phyloP scores from a whole-genome alignment of 768 basidiomycete species.

The Favolaschia claudopus region DNA sequence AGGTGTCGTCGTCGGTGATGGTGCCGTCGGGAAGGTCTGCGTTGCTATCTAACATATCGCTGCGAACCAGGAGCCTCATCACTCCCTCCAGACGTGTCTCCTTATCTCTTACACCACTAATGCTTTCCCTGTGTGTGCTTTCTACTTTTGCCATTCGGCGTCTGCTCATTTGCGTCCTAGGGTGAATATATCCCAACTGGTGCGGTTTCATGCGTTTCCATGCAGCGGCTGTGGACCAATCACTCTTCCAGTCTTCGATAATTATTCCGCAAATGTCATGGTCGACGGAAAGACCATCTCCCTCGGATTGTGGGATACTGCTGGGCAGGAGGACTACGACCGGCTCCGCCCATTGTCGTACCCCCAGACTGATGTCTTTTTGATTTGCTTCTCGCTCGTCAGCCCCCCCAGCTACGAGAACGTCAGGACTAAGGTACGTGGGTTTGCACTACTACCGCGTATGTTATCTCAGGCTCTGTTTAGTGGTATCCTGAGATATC shows the following conservation, averaged over 20 bases:
- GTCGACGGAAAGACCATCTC: slow-evolving; percentile 99
- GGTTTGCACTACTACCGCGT: slow-evolving; percentile 6
- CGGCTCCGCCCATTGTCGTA: slow-evolving; percentile 97
- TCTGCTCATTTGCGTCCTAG: slow-evolving; percentile 47
- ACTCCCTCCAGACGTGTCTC: slow-evolving; percentile 82
- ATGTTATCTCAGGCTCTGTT: slow-evolving; percentile 19
- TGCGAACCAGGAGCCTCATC: slow-evolving; percentile 25
- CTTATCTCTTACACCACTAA: slow-evolving; percentile 99
- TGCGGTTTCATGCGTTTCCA: slow-evolving; percentile 40
- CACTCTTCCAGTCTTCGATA: slow-evolving; percentile 83
- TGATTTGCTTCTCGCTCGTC: slow-evolving; percentile 99
- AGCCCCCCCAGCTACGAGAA: slow-evolving; percentile 99
- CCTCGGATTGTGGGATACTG: slow-evolving; percentile 99
- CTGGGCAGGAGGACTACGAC: slow-evolving; percentile 99
- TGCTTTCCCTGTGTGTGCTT: slow-evolving; percentile 87
- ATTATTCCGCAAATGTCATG: slow-evolving; percentile 98
- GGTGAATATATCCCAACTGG: slow-evolving; percentile 98
- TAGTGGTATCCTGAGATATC: slow-evolving; percentile 98
- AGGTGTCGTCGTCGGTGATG: slow-evolving; percentile 99
- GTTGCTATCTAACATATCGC: slow-evolving; percentile 14
- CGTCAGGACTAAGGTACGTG: slow-evolving; percentile 91
- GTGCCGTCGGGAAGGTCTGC: slow-evolving; percentile 96
- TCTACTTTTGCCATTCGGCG: slow-evolving; percentile 11
- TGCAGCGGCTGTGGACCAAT: slow-evolving; percentile 17
- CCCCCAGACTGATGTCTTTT: slow-evolving; percentile 98